Conservation (phyloP, 305 asterid genomes). For the Fraxinus dipetala region DNA sequence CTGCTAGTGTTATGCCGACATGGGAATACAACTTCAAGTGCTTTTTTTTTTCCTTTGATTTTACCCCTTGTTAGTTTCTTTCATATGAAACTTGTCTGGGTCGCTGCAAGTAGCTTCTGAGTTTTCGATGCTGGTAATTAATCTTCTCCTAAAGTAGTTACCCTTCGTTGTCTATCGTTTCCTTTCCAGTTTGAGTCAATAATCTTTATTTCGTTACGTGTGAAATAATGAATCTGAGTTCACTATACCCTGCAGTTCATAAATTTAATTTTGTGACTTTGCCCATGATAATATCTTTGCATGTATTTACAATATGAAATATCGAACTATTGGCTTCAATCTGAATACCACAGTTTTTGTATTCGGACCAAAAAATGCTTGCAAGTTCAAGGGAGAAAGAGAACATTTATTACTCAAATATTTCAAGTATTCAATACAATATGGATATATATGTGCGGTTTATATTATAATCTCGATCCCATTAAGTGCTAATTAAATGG, state of each 20-base stretch:
- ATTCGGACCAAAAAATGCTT: neutral
- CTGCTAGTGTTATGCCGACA: neutral
- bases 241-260: neutral
- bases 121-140: neutral
- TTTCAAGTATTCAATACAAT: neutral
- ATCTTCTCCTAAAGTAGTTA: neutral
- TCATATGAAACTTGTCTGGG: neutral
- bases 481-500: neutral
- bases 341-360: neutral
- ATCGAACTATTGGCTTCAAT: slow-evolving; percentile 7
- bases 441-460: neutral
- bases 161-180: neutral
- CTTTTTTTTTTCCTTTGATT: neutral
- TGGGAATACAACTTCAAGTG: neutral
- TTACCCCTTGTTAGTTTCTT: neutral
- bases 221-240: neutral
- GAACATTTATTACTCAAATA: neutral
- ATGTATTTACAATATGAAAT: neutral
- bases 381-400: neutral
- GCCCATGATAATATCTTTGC: neutral
- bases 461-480: neutral
- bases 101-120: neutral
- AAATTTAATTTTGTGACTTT: neutral
- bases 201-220: neutral
- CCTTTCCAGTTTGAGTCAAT: neutral